Evolutionary conservation across 176 grass and related monocot species (phyloP), one percentile per base, ranked within the genome.

Genomic region (Panicum miliaceum): DNA sequence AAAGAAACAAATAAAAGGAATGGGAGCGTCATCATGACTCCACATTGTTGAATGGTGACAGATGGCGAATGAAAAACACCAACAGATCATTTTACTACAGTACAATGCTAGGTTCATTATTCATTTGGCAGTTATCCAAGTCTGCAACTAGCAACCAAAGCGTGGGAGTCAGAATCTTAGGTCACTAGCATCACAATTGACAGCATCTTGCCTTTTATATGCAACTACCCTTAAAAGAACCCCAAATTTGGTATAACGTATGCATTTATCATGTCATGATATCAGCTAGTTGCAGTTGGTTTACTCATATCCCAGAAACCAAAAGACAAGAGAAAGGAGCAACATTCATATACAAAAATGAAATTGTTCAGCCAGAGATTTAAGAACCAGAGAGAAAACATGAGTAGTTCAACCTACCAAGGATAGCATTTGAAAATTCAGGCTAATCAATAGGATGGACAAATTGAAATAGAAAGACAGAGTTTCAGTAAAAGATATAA

Each of bases 131-230:
- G 65, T 8, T 77, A 42, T 56, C 48, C 19, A 56, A 56, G 59
- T 62, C 19, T 64, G 12, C 13, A 77, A 82, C 56, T 65, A 69
- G 14, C 60, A 88, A 79, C 1, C 23, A 18, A 84, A 57, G 8
- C 71, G 23, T 75, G 61, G 12, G 67, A 40, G 16, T 65, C 57
- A 56, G 23, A 72, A 65, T 45, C 4, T 78, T 71, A 3, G 27
- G 25, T 2, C 3, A 36, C 16, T 50, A 22, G 79, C 14, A 79
- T n/a, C n/a, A n/a, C n/a, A n/a, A n/a, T n/a, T 15, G 25, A 85
- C 26, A 86, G 62, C 7, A 40, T 1, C 61, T 38, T 62, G 0
- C 40, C 38, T 18, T 65, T 15, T 53, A 74, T n/a, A 72, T 52
- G 12, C 58, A 80, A 40, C 20, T 64, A 54, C 6, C 50, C 12